These are phyloP conservation scores for Fusarium sp. DNA, from an alignment of 2,329 filamentous ascomycete species.

Conservation along the genomic window DNA sequence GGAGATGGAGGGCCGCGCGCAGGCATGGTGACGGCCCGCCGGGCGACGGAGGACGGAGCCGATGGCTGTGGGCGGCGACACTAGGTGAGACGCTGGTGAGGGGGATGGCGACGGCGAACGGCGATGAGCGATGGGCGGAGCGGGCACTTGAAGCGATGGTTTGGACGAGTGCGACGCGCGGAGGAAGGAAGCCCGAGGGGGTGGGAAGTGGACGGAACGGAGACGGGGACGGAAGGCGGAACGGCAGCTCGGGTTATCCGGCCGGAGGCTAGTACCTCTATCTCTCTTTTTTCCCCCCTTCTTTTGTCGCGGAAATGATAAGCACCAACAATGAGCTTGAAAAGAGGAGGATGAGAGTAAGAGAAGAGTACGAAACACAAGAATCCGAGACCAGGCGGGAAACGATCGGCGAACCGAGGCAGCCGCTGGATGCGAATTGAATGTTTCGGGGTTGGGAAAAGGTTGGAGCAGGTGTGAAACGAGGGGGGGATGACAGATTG, in stretches of 20 bases:
- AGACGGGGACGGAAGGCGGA: slow-evolving; percentile 33
- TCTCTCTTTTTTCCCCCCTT: not conserved
- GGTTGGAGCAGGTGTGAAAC: not conserved
- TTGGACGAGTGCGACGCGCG: slow-evolving; percentile 5
- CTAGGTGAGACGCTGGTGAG: slow-evolving; percentile 18
- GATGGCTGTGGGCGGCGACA: slow-evolving; percentile 26
- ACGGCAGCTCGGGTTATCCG: slow-evolving; percentile 33
- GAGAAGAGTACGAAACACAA: not conserved
- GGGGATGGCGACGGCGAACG: not conserved
- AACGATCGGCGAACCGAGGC: slow-evolving; percentile 33
- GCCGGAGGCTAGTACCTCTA: slow-evolving; percentile 23
- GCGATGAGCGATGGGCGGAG: slow-evolving; percentile 7
- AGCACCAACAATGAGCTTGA: slow-evolving; percentile 9
- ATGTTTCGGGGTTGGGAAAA: not conserved
- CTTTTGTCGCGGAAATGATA: slow-evolving; percentile 1
- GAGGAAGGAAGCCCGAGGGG: slow-evolving; percentile 23
- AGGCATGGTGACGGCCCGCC: slow-evolving; percentile 50
- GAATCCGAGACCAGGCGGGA: slow-evolving; percentile 3
- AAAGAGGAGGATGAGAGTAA: slow-evolving; percentile 7
- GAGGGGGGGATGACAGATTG: not conserved
- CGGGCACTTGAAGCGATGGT: slow-evolving; percentile 12
- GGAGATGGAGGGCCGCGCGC: slow-evolving; percentile 65
- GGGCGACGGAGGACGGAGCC: slow-evolving; percentile 39
- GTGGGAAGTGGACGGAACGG: slow-evolving; percentile 31
- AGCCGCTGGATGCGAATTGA: slow-evolving; percentile 14